phyloP scores from a whole-genome alignment of 2,329 filamentous ascomycete genomes.

The Cercospora brassicicola region DNA sequence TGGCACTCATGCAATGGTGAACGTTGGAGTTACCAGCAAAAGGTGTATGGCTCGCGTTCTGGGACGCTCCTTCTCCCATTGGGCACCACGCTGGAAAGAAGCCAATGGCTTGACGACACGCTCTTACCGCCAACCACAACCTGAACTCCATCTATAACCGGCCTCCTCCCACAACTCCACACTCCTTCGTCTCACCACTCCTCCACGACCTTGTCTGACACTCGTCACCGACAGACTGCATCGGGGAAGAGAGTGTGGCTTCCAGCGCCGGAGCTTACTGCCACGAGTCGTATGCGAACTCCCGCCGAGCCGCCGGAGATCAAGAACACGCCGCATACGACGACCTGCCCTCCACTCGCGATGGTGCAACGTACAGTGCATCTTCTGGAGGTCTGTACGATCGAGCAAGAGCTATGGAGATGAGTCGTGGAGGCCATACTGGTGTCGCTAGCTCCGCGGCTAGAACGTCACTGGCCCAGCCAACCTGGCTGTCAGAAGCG shows the following conservation, averaged over 20 bases:
- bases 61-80: neutral
- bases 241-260: neutral
- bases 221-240: neutral
- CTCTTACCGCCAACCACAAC: neutral
- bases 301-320: constrained; percentile 78
- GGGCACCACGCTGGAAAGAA: neutral
- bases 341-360: neutral
- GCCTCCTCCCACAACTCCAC: neutral
- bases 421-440: neutral
- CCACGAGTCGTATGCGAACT: neutral
- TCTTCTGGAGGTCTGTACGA: neutral
- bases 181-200: neutral
- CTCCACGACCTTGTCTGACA: neutral
- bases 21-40: neutral
- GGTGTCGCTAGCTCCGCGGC: neutral
- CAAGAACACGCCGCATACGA: constrained; percentile 63
- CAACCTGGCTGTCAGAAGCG: neutral
- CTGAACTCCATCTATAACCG: neutral
- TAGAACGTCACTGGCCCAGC: constrained; percentile 4
- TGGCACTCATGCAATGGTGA: neutral
- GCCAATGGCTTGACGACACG: constrained; percentile 2
- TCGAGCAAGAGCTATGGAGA: neutral
- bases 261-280: neutral
- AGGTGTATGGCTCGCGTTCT: neutral
- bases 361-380: neutral